Evolutionary conservation across 345 rosid species (phyloP).

Genomic region (Geranium rotundifolium): DNA sequence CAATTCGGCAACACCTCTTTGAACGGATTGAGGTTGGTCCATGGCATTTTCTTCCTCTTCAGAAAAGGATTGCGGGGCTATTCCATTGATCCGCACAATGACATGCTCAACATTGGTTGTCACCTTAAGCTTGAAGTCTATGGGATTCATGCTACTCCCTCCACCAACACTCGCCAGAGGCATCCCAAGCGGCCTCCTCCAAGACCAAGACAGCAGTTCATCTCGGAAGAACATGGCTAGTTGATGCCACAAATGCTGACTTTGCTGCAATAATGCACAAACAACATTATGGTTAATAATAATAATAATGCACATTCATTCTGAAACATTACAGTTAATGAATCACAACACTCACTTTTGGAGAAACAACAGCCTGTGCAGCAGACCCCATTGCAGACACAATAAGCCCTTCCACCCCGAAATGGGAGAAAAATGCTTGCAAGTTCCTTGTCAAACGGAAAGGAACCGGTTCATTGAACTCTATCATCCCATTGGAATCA

Average conservation of each 20-base stretch:
- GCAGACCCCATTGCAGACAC: conserved; percentile 94
- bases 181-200: conserved; percentile 86
- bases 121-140: conserved; percentile 70
- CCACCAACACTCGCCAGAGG: conserved; percentile 50
- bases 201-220: conserved; percentile 84
- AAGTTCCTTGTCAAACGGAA: conserved; percentile 96
- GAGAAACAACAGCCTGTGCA: conserved; percentile 83
- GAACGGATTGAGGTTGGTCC: conserved; percentile 89
- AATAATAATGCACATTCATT: background rate
- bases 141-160: conserved; percentile 52
- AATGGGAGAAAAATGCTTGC: conserved; percentile 96
- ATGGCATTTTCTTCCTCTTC: conserved; percentile 85
- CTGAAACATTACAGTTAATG: background rate
- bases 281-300: background rate
- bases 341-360: conserved; percentile 41
- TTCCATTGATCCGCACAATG: conserved; percentile 54
- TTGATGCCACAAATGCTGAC: conserved; percentile 82
- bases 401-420: conserved; percentile 92
- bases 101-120: conserved; percentile 67
- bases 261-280: conserved; percentile 48
- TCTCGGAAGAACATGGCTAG: conserved; percentile 98
- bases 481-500: conserved; percentile 77
- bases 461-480: conserved; percentile 88
- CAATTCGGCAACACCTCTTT: conserved; percentile 74
- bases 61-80: conserved; percentile 68